These are phyloP conservation scores for Sphaceloma murrayae DNA, from an alignment of 2,329 filamentous ascomycete genomes.

Conservation along the genomic window DNA sequence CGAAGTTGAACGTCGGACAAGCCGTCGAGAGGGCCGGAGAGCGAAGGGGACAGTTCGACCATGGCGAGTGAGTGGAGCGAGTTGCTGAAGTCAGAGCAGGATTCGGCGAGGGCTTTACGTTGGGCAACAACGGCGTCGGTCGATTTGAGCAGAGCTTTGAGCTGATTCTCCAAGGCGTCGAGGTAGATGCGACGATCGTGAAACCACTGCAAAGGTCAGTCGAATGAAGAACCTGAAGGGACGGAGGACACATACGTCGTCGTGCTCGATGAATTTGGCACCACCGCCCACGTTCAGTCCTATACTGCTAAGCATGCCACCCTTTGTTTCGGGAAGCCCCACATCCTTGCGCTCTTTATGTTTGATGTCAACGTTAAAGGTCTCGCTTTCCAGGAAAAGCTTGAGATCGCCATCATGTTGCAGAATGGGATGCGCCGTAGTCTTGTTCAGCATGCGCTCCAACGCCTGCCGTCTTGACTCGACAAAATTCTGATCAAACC, in stretches of 20 bases:
- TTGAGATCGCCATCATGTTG: conserved; percentile 93
- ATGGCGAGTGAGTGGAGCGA: conserved; percentile 87
- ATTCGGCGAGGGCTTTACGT: conserved; percentile 85
- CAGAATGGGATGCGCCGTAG: conserved; percentile 74
- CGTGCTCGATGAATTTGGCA: conserved; percentile 91
- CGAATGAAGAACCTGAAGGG: conserved; percentile 20
- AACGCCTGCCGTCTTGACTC: conserved; percentile 83
- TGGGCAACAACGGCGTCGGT: conserved; percentile 89
- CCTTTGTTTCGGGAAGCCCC: conserved; percentile 64
- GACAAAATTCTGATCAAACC: conserved; percentile 94
- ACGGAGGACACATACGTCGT: conserved; percentile 57
- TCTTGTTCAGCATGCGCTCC: conserved; percentile 98
- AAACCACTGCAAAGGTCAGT: conserved; percentile 61
- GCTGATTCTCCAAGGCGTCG: conserved; percentile 82
- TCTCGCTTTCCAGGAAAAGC: conserved; percentile 90
- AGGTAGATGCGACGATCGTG: conserved; percentile 92
- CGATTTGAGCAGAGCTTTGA: conserved; percentile 82
- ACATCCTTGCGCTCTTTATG: conserved; percentile 88
- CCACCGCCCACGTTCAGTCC: conserved; percentile 65
- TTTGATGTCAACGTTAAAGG: conserved; percentile 93
- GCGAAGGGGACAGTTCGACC: conserved; percentile 79
- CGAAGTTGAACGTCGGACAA: conserved; percentile 89
- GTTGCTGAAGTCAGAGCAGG: conserved; percentile 83
- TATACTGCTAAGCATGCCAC: conserved; percentile 69
- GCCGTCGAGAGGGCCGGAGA: conserved; percentile 82